Evolutionary conservation across 306 rosid genomes (phyloP).

Genomic region (Sechiopsis laciniata): DNA sequence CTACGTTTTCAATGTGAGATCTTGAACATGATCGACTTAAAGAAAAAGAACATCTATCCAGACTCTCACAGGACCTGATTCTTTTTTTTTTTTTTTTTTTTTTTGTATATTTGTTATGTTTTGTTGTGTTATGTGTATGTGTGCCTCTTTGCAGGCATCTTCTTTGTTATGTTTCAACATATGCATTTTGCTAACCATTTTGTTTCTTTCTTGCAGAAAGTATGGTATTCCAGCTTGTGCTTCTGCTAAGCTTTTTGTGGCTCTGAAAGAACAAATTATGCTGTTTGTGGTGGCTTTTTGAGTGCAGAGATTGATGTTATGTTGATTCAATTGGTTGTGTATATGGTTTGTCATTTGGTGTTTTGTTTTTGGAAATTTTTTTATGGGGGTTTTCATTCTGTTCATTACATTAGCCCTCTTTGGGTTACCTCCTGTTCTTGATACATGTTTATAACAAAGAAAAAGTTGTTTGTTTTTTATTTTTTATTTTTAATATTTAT

Average conservation of each 20-base stretch:
- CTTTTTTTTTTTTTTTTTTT: too few species aligned
- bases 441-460: background rate
- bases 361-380: background rate
- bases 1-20: too few species aligned
- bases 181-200: background rate
- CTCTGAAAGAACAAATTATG: background rate
- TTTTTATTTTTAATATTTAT: too few species aligned
- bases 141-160: background rate
- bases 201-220: slow-evolving; percentile 16
- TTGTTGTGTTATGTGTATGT: too few species aligned
- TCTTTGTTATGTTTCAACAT: background rate
- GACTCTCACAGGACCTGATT: too few species aligned
- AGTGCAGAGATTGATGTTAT: slow-evolving; percentile 7
- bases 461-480: too few species aligned
- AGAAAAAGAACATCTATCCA: too few species aligned
- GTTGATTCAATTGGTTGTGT: background rate
- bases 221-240: background rate
- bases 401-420: slow-evolving; percentile 12
- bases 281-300: slow-evolving; percentile 9
- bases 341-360: background rate
- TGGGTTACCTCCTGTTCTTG: too few species aligned
- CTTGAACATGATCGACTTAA: too few species aligned
- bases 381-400: background rate
- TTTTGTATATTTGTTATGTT: too few species aligned
- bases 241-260: background rate